Conservation (phyloP, 768 basidiomycete genomes). For the Psilocybe sp. region DNA sequence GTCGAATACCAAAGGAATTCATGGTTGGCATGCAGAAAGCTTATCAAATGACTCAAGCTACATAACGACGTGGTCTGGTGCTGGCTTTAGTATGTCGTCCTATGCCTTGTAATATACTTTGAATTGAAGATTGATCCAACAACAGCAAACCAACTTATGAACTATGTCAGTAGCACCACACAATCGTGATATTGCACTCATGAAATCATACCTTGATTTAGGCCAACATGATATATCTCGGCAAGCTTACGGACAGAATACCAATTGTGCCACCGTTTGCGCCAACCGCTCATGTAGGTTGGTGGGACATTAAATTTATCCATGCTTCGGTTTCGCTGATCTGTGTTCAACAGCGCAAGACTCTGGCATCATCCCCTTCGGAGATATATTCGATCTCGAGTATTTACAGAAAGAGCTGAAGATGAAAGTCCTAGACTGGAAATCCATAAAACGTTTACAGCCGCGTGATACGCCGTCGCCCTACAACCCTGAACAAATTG, state of each 20-base stretch:
- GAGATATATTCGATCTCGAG: slow-evolving; percentile 42
- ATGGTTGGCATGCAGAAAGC: background rate
- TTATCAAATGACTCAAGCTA: slow-evolving; percentile 4
- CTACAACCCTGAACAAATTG: slow-evolving; percentile 13
- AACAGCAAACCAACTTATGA: slow-evolving; percentile 1
- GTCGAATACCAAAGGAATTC: no score
- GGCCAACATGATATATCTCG: slow-evolving; percentile 51
- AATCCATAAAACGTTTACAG: slow-evolving; percentile 38
- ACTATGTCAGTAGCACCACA: background rate
- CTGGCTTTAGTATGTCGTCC: slow-evolving; percentile 1
- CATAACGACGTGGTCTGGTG: slow-evolving; percentile 4
- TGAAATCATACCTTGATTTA: slow-evolving; percentile 11
- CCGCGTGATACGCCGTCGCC: slow-evolving; percentile 15
- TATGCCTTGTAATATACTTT: background rate
- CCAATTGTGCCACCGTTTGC: slow-evolving; percentile 49
- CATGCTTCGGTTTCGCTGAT: no score
- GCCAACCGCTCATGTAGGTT: slow-evolving; percentile 37
- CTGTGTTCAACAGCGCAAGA: background rate
- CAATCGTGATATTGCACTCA: background rate
- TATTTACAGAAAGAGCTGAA: slow-evolving; percentile 32
- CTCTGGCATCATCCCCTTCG: slow-evolving; percentile 33
- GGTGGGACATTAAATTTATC: no score
- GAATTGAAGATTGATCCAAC: background rate
- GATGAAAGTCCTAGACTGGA: slow-evolving; percentile 46
- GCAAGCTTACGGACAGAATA: slow-evolving; percentile 37